Evolutionary conservation across 164 flowering plant genomes (phyloP), one percentile per base, ranked within the genome.

Genomic region (Tinospora cordifolia): DNA sequence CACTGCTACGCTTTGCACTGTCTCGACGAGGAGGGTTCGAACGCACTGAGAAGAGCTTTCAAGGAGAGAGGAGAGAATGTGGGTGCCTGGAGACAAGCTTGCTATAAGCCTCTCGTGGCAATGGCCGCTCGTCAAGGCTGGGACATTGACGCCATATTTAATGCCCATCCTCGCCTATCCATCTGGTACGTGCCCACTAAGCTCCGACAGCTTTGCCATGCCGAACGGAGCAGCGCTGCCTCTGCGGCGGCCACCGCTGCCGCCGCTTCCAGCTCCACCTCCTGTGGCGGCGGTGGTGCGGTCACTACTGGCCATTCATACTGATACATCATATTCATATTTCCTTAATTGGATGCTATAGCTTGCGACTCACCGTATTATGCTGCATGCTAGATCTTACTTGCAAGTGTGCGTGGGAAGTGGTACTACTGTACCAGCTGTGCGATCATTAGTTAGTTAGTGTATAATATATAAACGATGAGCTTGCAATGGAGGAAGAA

Each of bases 111-210:
- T 0, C 83, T 95, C 1, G 98, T 95, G 10, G 75, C 81, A 72
- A 87, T 95, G 7, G 97, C 99, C 0, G 82, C 85, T 0, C 81
- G 84, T 15, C 91, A 86, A 66, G 92, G 86, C 0, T 95, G 96
- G 96, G 99, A 95, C 71, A 88, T 95, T 17, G 98, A 95, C 41
- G 85, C 90, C 75, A 84, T 92, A 25, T 95, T 95, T 80, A 86
- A 81, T 26, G 65, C 93, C 0, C 94, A 95, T 73, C 91, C 92
- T 4, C 89, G 91, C 8, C 93, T 95, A 17, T 72, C 88, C 62
- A 87, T 95, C 26, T 95, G 99, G 98, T 95, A 95, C 19, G 99
- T 95, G 0, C 98, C 97, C 63, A 95, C 97, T 77, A 90, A 84
- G 84, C 94, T 92, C 39, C 96, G 99, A 21, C 96, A 90, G 74